Evolutionary conservation across 352 stramenopile species (phyloP), one percentile per base, ranked within the genome.

Genomic region (Phytophthora kernoviae): DNA sequence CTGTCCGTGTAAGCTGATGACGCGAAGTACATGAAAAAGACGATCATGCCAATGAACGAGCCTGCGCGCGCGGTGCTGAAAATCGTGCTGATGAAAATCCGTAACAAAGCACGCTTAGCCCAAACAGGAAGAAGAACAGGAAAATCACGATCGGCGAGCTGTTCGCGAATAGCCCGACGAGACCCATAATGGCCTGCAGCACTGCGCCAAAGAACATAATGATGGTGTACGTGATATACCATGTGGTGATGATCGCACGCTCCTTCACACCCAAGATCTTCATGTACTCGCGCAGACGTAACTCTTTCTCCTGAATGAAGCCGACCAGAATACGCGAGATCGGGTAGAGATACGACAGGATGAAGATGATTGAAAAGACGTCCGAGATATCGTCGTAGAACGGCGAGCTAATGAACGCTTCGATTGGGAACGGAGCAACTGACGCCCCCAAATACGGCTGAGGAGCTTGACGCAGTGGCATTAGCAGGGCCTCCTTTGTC

Each of bases 251-350:
- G 40, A 92, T 90, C 17, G 62, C 68, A 5, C 49, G 63, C 45
- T 92, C 80, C n/a, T 72, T 93, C 11, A 98, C 77, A 14, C 95
- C 94, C 58, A 98, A 87, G 34, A 87, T 82, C 64, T 93, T 93
- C 69, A 98, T 93, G 39, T 81, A 83, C 61, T 98, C 93, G 12
- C 93, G 90, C 26, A 92, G 77, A 8, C 86, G 75, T 1, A 75
- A 75, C 54, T 98, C 93, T 34, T 97, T 97, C 70, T 98, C 93
- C 8, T 75, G 60, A 10, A 98, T 94, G 43, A 98, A 72, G 14
- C 75, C 65, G 8, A 90, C 68, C 33, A 97, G 64, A 24, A 97
- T 76, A 2, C 79, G 72, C 14, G 87, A 96, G 4, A 93, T 79
- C 7, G 86, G 73, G 67, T 93, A 94, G 30, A 98, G 51, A 55